Evolutionary conservation across 2,329 filamentous ascomycete genomes (phyloP), one percentile per base, ranked within the genome.

Genomic region (Conoideocrella luteorostrata): DNA sequence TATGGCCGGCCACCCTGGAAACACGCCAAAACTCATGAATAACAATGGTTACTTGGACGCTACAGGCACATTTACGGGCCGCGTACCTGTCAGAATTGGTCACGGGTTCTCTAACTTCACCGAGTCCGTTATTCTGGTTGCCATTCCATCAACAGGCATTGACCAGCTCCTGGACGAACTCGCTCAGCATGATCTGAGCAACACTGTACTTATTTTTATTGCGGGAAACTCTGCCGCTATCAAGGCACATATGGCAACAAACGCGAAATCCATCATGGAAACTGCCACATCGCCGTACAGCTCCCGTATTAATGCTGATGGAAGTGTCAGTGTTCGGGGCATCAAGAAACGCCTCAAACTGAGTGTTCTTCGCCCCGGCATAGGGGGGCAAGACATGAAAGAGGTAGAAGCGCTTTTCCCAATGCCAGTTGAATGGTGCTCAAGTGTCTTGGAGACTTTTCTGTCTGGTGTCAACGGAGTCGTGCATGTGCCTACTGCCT

Each of bases 381-480:
- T 47, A 9, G n/a, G n/a, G n/a, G n/a, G n/a, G n/a, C n/a, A n/a
- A n/a, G n/a, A n/a, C n/a, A n/a, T n/a, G n/a, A n/a, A n/a, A n/a
- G n/a, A n/a, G n/a, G n/a, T n/a, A n/a, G 32, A 28, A 7, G 4
- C 11, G 0, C 12, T 50, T 3, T 50, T 50, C 24, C 20, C 17
- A 4, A 39, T 50, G 28, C 47, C 45, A 4, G 11, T 50, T 7
- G 35, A 43, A 11, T 50, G 47, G 47, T 32, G 47, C 26, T 11
- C 34, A 10, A 50, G 17, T 17, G 32, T 35, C 6, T 26, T 50
- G 15, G 43, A 48, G 17, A 48, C 42, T 4, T 48, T 50, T 37
- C 29, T 48, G 5, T 45, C 45, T 10, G 43, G 39, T 17, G 3
- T 48, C 30, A 50, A 46, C 15, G 48, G 45, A n/a, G 43, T 50